Percentiles rank a stretch among this genome's conserved stretches.
phyloP scores from a whole-genome alignment of 169 alveolate genomes.

The Plasmodium vivax region DNA sequence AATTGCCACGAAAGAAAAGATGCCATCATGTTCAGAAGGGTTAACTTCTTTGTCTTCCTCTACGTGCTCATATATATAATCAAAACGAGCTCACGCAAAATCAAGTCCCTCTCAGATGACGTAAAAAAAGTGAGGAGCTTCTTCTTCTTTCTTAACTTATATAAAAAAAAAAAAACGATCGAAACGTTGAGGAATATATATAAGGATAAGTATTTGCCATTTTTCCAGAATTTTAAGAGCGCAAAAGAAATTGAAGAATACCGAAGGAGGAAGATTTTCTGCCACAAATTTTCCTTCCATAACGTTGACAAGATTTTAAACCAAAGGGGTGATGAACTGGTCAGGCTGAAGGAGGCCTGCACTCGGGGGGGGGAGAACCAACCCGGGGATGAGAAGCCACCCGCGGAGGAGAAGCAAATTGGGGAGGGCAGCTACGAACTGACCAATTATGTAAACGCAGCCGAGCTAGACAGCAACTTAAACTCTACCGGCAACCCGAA shows the following conservation, averaged over 20 bases:
- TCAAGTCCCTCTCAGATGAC: conserved; percentile 27
- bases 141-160: conserved; percentile 43
- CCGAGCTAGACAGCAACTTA: conserved; percentile 2
- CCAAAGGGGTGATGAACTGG: conserved; percentile 17
- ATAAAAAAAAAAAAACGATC: conserved; percentile 57
- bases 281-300: conserved; percentile 54
- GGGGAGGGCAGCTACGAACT: conserved; percentile 4
- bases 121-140: conserved; percentile 49
- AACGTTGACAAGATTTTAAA: conserved; percentile 33
- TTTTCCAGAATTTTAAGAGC: conserved; percentile 47
- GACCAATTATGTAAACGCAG: conserved; percentile 9
- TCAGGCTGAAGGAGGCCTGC: conserved; percentile 3
- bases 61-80: conserved; percentile 41
- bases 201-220: conserved; percentile 37
- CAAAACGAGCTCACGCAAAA: conserved; percentile 58
- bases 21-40: conserved; percentile 53
- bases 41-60: conserved; percentile 45
- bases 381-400: neutral
- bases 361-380: neutral
- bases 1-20: conserved; percentile 11
- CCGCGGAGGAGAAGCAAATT: neutral
- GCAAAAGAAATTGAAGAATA: conserved; percentile 28
- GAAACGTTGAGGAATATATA: conserved; percentile 55
- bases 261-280: conserved; percentile 41
- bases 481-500: neutral